Conservation (phyloP, 75 land plant genomes). For the Isoetes taiwanensis region DNA sequence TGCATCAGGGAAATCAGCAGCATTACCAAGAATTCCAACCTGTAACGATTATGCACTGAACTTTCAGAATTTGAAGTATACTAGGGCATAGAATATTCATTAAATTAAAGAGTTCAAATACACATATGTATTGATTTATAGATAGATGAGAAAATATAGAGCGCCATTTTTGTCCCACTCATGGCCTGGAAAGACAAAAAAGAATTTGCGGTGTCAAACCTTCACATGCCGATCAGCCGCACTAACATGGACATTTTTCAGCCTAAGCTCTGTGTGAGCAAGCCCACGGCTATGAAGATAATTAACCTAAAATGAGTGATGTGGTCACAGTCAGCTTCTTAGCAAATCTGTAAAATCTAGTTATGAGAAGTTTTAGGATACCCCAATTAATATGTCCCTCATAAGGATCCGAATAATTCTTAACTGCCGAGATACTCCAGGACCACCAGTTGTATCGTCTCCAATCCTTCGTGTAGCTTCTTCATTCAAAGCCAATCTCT, state of each 20-base stretch:
- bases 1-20: conserved; percentile 53
- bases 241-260: conserved; percentile 86
- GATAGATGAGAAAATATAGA: neutral
- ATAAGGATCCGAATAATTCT: conserved; percentile 58
- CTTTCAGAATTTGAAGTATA: neutral
- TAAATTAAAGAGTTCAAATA: neutral
- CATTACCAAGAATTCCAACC: conserved; percentile 89
- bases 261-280: conserved; percentile 77
- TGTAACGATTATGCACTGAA: conserved; percentile 11
- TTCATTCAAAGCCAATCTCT: conserved; percentile 75
- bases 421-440: conserved; percentile 53
- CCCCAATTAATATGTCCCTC: conserved; percentile 92
- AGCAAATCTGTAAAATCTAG: too few species aligned
- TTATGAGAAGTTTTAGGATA: conserved; percentile 22
- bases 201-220: conserved; percentile 17
- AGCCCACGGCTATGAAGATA: conserved; percentile 87
- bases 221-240: conserved; percentile 79
- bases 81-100: neutral
- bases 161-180: neutral
- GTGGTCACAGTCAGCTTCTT: neutral
- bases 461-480: conserved; percentile 79
- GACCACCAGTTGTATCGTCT: conserved; percentile 78
- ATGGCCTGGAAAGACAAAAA: neutral
- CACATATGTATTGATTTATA: neutral
- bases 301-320: conserved; percentile 45